Base-by-base conservation (phyloP, 2,329 filamentous ascomycete genomes). In the Neonectria hederae region DNA sequence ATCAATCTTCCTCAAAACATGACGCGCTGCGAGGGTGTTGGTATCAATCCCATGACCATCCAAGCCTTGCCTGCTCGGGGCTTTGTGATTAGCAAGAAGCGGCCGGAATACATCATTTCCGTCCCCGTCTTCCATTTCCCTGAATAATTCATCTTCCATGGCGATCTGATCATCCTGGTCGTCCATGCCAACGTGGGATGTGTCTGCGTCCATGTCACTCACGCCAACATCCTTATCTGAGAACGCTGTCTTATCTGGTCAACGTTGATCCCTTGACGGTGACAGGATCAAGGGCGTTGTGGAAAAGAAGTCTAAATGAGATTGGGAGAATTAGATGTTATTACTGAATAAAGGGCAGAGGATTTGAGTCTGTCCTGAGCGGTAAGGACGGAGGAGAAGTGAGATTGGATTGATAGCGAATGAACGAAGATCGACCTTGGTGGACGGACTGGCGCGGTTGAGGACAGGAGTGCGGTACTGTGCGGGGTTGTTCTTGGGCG, bases 1-100 rank as follows among this genome's bases (percentile, higher is more conserved):
- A 72, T 89, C 87, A 63, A 89, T 88, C 74, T 88, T 88, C 26
- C 81, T 78, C 54, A 89, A 62, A 4, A 87, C 80, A 8, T 73
- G 76, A 45, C 76, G 78, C 10, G 71, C 72, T 55, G 69, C 62
- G 21, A 66, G 65, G 24, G 24, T 13, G 13, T 65, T 38, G 26
- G 24, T 49, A 7, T 21, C 13, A 30, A n/a, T 21, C 28, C 11
- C 48, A n/a, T 35, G 11, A 42, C 13, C 2, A 21, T 10, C n/a
- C 4, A 10, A n/a, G 7, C 2, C 17, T 9, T 32, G 32, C 11
- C 32, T 13, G 19, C 6, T 11, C 19, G 22, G 8, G 11, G 14
- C 22, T 24, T 14, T 46, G 28, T 40, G 32, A 5, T 14, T 14
- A 7, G 24, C 1, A 17, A 73, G 63, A 5, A 73, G 56, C 3